phyloP scores from a whole-genome alignment of 2,329 filamentous ascomycete genomes.

The Colletotrichum tabaci region DNA sequence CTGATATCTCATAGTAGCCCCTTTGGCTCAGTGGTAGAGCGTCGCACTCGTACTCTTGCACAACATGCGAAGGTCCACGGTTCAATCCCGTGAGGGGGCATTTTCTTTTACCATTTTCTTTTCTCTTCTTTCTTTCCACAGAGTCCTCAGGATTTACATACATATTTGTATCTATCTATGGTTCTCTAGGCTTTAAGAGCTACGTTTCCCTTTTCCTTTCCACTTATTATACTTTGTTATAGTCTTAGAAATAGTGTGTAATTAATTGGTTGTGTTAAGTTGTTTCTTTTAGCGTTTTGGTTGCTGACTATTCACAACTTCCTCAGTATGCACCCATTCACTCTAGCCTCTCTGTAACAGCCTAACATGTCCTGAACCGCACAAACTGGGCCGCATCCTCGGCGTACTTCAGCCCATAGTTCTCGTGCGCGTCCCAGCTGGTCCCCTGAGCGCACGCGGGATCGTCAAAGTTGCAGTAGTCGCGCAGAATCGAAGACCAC shows the following conservation, averaged over 20 bases:
- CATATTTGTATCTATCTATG: neutral
- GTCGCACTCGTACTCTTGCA: constrained; percentile 32
- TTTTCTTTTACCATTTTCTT: accelerated
- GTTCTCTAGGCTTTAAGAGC: too few species aligned
- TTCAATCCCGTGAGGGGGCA: constrained; percentile 42
- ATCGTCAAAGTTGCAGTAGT: constrained; percentile 55
- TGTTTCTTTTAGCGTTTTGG: too few species aligned
- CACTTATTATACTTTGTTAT: too few species aligned
- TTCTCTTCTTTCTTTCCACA: neutral
- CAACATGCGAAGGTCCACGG: constrained; percentile 40
- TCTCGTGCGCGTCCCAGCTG: constrained; percentile 51
- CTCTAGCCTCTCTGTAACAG: neutral
- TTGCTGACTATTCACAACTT: too few species aligned
- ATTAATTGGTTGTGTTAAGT: neutral
- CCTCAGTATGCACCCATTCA: neutral
- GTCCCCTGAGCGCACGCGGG: constrained; percentile 56
- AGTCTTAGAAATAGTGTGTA: too few species aligned
- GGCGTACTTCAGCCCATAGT: constrained; percentile 46
- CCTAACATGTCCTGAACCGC: neutral
- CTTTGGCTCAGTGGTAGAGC: constrained; percentile 42
- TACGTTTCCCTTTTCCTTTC: too few species aligned
- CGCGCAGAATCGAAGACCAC: constrained; percentile 40
- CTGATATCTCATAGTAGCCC: neutral
- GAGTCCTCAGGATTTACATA: neutral
- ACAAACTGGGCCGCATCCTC: constrained; percentile 24